phyloP scores from a whole-genome alignment of 345 rosid genomes.

The Citrus australasica region DNA sequence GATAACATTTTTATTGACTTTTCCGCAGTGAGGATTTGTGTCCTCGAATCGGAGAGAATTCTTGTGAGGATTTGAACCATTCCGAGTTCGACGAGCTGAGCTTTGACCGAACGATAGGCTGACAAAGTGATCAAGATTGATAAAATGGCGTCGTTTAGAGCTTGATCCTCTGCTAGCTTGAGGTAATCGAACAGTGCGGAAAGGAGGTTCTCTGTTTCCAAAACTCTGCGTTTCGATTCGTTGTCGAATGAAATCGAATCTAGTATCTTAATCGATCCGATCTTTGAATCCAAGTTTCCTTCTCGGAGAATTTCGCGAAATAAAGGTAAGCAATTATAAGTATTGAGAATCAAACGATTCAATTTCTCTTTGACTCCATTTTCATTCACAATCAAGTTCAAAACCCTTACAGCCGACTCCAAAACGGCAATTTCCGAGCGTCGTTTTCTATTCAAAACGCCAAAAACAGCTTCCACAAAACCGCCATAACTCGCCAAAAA shows the following conservation, averaged over 20 bases:
- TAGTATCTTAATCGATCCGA: slow-evolving; percentile 30
- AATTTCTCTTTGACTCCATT: slow-evolving; percentile 18
- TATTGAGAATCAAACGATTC: slow-evolving; percentile 18
- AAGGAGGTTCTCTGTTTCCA: slow-evolving; percentile 28
- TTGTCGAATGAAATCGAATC: slow-evolving; percentile 35
- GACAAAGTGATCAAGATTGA: slow-evolving; percentile 32
- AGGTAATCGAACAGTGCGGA: slow-evolving; percentile 23
- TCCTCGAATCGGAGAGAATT: slow-evolving; percentile 16
- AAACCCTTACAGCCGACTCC: slow-evolving; percentile 28
- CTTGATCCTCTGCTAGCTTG: slow-evolving; percentile 13
- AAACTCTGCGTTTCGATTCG: slow-evolving; percentile 27
- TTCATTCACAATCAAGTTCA: slow-evolving; percentile 26
- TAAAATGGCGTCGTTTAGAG: slow-evolving; percentile 30
- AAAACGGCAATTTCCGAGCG: slow-evolving; percentile 10
- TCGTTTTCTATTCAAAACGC: slow-evolving; percentile 16
- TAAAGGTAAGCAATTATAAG: slow-evolving; percentile 20
- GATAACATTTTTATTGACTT: slow-evolving; percentile 38
- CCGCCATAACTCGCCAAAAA: slow-evolving; percentile 30
- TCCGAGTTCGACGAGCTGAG: slow-evolving; percentile 34
- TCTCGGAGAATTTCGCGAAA: slow-evolving; percentile 27
- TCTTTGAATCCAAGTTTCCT: slow-evolving; percentile 23
- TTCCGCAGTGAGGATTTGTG: slow-evolving; percentile 20
- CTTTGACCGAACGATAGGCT: slow-evolving; percentile 24
- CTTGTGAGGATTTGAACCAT: slow-evolving; percentile 23
- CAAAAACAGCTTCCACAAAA: slow-evolving; percentile 27